Conservation (phyloP, 768 basidiomycete species). For the Sistotremastrum niveocremeum region DNA sequence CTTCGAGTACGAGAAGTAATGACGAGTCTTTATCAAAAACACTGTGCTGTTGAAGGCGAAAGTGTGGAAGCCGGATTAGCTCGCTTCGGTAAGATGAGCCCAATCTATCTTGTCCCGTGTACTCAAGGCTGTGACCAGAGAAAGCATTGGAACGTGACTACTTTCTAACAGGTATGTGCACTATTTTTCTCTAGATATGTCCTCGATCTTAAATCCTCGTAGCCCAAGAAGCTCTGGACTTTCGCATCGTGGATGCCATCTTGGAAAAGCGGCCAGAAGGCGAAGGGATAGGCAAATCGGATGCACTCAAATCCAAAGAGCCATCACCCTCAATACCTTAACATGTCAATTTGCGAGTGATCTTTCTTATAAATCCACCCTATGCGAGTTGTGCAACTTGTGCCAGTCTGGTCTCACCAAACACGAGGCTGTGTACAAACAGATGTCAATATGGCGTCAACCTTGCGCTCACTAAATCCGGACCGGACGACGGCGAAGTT, state of each 20-base stretch:
- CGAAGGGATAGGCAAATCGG: too few relatives aligned
- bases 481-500: too few relatives aligned
- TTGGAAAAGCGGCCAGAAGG: slow-evolving; percentile 44
- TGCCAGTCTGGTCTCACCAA: too few relatives aligned
- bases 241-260: slow-evolving; percentile 90
- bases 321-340: too few relatives aligned
- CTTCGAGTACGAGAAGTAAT: slow-evolving; percentile 73
- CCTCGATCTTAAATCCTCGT: slow-evolving; percentile 12
- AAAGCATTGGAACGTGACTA: slow-evolving; percentile 88
- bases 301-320: too few relatives aligned
- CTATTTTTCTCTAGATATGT: background rate
- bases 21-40: slow-evolving; percentile 80
- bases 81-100: slow-evolving; percentile 55
- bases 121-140: slow-evolving; percentile 30
- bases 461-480: too few relatives aligned
- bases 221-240: slow-evolving; percentile 80
- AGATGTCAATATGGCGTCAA: too few relatives aligned
- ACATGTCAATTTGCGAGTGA: too few relatives aligned
- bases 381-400: too few relatives aligned
- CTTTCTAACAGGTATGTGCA: slow-evolving; percentile 70
- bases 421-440: too few relatives aligned
- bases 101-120: slow-evolving; percentile 7
- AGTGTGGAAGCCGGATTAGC: slow-evolving; percentile 44
- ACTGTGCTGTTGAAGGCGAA: slow-evolving; percentile 64
- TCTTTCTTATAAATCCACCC: too few relatives aligned